Conservation (phyloP, 2,329 filamentous ascomycete species). For the Aureobasidium uvarum region DNA sequence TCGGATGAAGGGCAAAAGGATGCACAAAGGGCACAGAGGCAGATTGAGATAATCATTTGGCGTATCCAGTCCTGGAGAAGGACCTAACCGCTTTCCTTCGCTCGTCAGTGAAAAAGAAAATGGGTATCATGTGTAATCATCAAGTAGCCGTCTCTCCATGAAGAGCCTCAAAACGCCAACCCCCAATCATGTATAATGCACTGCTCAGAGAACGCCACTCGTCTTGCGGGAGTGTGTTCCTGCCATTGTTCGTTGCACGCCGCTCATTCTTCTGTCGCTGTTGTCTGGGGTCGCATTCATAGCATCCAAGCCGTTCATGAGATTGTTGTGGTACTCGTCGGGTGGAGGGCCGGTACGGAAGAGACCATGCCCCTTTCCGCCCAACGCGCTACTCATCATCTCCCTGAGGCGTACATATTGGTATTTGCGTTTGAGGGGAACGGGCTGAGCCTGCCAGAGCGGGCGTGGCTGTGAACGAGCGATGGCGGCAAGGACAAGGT, state of each 20-base stretch:
- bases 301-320: not conserved
- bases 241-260: conserved; percentile 13
- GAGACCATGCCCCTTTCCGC: conserved; percentile 29
- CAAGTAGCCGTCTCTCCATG: not conserved
- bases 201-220: conserved; percentile 11
- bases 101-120: conserved; percentile 13
- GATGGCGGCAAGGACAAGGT: conserved; percentile 77
- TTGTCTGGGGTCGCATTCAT: conserved; percentile 18
- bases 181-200: not conserved
- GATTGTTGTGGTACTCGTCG: conserved; percentile 6
- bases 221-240: conserved; percentile 16
- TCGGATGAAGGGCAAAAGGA: not conserved
- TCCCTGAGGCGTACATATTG: conserved; percentile 63
- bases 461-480: conserved; percentile 75
- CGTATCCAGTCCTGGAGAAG: not conserved
- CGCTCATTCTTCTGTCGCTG: conserved; percentile 24
- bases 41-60: not conserved
- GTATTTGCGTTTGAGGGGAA: conserved; percentile 56
- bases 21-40: not conserved
- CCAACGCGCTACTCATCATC: conserved; percentile 59
- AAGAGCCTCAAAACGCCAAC: conserved; percentile 18
- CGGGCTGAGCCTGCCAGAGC: conserved; percentile 62
- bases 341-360: conserved; percentile 28
- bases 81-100: conserved; percentile 1
- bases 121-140: conserved; percentile 24